These are phyloP conservation scores for Astrothelium macrocarpum DNA, from an alignment of 495 filamentous ascomycete species.

Conservation along the genomic window DNA sequence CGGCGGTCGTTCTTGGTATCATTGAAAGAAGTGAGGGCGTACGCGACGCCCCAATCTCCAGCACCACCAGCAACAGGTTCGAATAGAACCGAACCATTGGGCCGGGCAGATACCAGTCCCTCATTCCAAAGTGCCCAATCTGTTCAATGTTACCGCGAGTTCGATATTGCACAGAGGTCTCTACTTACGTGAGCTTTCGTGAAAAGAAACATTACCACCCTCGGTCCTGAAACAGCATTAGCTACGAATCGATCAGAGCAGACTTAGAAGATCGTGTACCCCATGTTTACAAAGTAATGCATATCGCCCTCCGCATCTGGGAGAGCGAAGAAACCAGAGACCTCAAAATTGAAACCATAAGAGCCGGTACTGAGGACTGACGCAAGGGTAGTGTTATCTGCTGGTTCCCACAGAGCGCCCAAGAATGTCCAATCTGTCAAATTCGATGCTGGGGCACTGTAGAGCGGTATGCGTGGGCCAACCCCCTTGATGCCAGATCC, in stretches of 20 bases:
- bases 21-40: conserved; percentile 36
- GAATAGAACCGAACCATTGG: conserved; percentile 32
- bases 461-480: conserved; percentile 43
- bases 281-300: conserved; percentile 43
- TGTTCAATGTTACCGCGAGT: neutral
- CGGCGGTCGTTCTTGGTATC: conserved; percentile 37
- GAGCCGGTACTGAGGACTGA: conserved; percentile 37
- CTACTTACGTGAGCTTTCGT: conserved; percentile 14
- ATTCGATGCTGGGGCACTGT: conserved; percentile 39
- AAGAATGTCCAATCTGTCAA: conserved; percentile 44
- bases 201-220: conserved; percentile 34
- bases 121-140: conserved; percentile 39
- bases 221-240: conserved; percentile 16
- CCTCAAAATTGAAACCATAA: conserved; percentile 51
- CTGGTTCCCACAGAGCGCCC: conserved; percentile 38
- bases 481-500: conserved; percentile 42
- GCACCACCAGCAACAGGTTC: conserved; percentile 31
- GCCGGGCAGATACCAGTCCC: conserved; percentile 27
- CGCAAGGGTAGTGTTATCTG: conserved; percentile 31
- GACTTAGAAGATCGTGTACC: conserved; percentile 21
- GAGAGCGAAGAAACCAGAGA: conserved; percentile 43
- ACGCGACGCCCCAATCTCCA: conserved; percentile 36
- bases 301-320: conserved; percentile 29
- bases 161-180: neutral
- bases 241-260: neutral